These are phyloP conservation scores for Paramecium tetraurelia DNA, from an alignment of 73 alveolate species.

Conservation along the genomic window DNA sequence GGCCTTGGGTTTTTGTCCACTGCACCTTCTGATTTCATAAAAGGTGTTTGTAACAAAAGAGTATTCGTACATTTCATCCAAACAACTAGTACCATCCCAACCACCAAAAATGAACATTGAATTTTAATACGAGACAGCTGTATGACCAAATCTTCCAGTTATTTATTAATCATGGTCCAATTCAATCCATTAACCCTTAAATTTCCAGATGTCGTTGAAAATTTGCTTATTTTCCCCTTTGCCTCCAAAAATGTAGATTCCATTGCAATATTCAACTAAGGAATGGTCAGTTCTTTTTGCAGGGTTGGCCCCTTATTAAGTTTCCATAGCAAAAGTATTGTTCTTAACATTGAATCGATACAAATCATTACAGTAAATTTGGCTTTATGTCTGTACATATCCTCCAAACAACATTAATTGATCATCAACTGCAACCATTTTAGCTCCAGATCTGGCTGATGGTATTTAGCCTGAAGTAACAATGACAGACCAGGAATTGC, in stretches of 20 bases:
- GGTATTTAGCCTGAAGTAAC: constrained; percentile 64
- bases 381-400: constrained; percentile 80
- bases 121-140: constrained; percentile 75
- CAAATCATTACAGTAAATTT: constrained; percentile 83
- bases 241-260: constrained; percentile 68
- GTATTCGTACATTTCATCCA: constrained; percentile 86
- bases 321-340: constrained; percentile 49
- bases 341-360: constrained; percentile 58
- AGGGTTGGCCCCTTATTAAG: constrained; percentile 53
- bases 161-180: constrained; percentile 54
- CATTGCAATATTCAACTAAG: constrained; percentile 53
- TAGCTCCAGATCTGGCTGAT: constrained; percentile 71
- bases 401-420: constrained; percentile 79
- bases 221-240: constrained; percentile 64
- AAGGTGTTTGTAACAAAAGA: constrained; percentile 70
- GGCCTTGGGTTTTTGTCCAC: constrained; percentile 65
- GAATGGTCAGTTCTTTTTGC: constrained; percentile 72
- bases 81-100: constrained; percentile 94
- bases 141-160: constrained; percentile 87
- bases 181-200: background rate
- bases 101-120: constrained; percentile 92
- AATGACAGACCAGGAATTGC: constrained; percentile 57
- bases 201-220: constrained; percentile 10
- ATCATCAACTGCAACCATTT: constrained; percentile 61
- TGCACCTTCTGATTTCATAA: constrained; percentile 64